Evolutionary conservation across 345 rosid genomes (phyloP).

Genomic region (Microthlaspi erraticum): DNA sequence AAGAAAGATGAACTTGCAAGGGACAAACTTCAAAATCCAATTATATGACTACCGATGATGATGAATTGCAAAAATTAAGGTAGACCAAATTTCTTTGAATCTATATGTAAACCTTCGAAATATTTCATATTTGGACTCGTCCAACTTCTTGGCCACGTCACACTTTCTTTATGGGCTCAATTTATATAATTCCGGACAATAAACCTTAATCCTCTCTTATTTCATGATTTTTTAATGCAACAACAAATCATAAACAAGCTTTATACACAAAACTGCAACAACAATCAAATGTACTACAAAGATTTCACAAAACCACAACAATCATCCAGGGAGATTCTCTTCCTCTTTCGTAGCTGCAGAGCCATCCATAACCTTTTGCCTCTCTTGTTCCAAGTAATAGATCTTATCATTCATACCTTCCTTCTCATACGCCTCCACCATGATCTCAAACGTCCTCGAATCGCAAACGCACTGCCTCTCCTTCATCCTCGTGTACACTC

Average conservation of each 20-base stretch:
- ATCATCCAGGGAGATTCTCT: conserved; percentile 36
- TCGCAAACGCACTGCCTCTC: conserved; percentile 64
- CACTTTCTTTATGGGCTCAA: conserved; percentile 23
- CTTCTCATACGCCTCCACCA: conserved; percentile 77
- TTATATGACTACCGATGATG: too few species aligned
- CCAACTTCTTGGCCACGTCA: conserved; percentile 7
- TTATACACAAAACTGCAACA: conserved; percentile 43
- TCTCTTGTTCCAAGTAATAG: conserved; percentile 77
- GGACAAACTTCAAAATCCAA: too few species aligned
- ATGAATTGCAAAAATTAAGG: too few species aligned
- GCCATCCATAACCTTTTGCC: conserved; percentile 35
- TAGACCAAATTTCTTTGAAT: too few species aligned
- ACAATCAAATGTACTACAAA: conserved; percentile 41
- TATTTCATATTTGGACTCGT: neutral
- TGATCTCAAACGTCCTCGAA: conserved; percentile 62
- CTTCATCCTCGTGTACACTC: conserved; percentile 79
- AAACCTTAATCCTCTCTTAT: too few species aligned
- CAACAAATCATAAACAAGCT: neutral
- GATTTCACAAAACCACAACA: conserved; percentile 12
- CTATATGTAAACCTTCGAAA: too few species aligned
- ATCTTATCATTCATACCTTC: conserved; percentile 86
- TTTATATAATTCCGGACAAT: neutral
- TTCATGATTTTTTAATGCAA: too few species aligned
- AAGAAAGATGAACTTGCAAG: too few species aligned
- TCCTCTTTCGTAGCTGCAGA: conserved; percentile 17